Evolutionary conservation across 1,284 basidiomycete genomes (phyloP), one percentile per base, ranked within the genome.

Genomic region (Tranzscheliella williamsii): DNA sequence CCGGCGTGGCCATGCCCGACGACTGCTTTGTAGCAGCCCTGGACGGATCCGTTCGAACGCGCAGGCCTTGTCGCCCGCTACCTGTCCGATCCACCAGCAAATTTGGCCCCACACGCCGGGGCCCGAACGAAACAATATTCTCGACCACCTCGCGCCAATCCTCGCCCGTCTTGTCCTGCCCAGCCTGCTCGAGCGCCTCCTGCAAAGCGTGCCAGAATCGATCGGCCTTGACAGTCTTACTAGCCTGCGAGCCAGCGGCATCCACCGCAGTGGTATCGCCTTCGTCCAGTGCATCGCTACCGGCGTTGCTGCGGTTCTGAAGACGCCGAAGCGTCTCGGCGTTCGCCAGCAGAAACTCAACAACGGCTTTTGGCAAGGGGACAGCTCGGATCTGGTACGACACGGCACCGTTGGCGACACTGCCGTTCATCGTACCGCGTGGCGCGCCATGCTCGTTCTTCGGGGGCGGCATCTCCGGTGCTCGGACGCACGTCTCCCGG

Each of bases 91-190:
- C 94, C 11, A 97, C 81, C 6, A 98, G 80, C 13, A 99, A 72
- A 76, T 94, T 96, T 4, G 90, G 86, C 0, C 94, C 94, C 16
- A 88, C 85, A 42, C 85, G 81, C 60, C 89, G 87, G 0, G 95
- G 94, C 0, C 95, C 95, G 78, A 96, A 94, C 13, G 89, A 85
- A 88, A 91, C 94, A 1, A 95, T 84, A 44, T 81, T 83, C 38
- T 91, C 87, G 0, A 81, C 83, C 7, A 92, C 76, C 38, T 84
- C 84, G 3, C 78, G 79, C 92, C 93, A 97, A 60, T 96, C 91
- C 3, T 85, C 83, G 3, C 91, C 92, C 4, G 82, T 85, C 47
- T 84, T 81, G 33, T 82, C 79, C 45, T 57, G 54, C 13, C 61
- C 61, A 21, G 54, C 52, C 35, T 45, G 49, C 6, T 50, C 46